Percentiles rank a stretch among this genome's conserved stretches.
Evolutionary conservation across 1,139 yeast genomes (phyloP).

Genomic region (Suhomyces bribrorum): DNA sequence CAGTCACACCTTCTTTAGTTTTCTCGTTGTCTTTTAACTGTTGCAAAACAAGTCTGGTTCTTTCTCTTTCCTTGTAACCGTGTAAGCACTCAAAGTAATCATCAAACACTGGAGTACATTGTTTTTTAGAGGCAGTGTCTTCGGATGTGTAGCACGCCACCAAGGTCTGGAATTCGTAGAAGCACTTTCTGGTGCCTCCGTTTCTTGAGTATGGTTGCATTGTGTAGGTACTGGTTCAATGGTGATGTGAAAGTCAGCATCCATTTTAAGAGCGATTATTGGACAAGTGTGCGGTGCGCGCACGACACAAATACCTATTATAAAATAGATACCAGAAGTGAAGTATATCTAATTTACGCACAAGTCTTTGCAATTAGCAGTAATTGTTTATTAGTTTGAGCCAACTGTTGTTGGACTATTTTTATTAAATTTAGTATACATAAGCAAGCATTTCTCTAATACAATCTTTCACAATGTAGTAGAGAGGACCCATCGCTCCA

Average conservation of each 20-base stretch:
- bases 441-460: constrained; percentile 82
- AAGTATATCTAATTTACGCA: neutral
- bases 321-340: neutral
- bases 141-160: constrained; percentile 51
- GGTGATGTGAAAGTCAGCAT: constrained; percentile 2
- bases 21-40: constrained; percentile 49
- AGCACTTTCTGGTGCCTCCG: constrained; percentile 54
- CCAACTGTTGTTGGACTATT: neutral
- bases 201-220: constrained; percentile 55
- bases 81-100: constrained; percentile 53
- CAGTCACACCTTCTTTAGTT: constrained; percentile 43
- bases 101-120: constrained; percentile 47
- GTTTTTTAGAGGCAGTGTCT: constrained; percentile 44
- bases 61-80: constrained; percentile 51
- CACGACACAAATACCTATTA: constrained; percentile 9
- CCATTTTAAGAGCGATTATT: constrained; percentile 11
- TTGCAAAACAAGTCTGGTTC: constrained; percentile 46
- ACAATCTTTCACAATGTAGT: constrained; percentile 75
- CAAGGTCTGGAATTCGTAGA: constrained; percentile 50
- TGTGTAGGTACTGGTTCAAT: constrained; percentile 7
- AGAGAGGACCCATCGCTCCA: constrained; percentile 75
- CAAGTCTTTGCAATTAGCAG: neutral
- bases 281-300: constrained; percentile 7
- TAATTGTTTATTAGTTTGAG: neutral
- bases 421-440: constrained; percentile 33